Evolutionary conservation across 257 asterid species (phyloP), one percentile per base, ranked within the genome.

Genomic region (Solanum chaucha): DNA sequence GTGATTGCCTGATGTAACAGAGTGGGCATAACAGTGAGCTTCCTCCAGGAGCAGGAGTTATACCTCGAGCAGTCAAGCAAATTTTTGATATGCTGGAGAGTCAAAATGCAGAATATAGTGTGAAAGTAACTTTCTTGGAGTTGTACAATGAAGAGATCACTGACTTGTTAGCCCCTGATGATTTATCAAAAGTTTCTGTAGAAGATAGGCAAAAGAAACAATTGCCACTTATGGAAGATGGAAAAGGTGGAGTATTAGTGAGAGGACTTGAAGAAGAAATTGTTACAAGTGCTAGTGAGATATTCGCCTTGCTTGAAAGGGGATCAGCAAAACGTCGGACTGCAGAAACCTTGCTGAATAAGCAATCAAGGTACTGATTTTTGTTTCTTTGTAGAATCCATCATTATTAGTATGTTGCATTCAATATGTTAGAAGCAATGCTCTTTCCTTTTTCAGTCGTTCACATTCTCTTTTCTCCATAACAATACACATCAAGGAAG

Each of bases 401-500:
- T 35, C 78, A 48, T 19, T 73, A 35, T 83, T 28, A 40, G 14
- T 78, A 83, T 41, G 84, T 58, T 82, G 17, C 64, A 70, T 72
- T 88, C 68, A 81, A 28, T 30, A 17, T 70, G 82, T n/a, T 70
- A 67, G 87, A 85, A 26, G 38, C n/a, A 67, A 41, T 70, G 51
- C 10, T 83, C 72, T 70, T 87, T 86, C 88, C n/a, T 88, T 73
- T 90, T 64, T 87, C 94, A 96, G 99, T 89, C 98, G 98, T 71
- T 96, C 99, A n/a, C 99, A 96, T 90, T 96, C 98, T 55, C 96
- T 96, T 38, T 96, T 96, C 87, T 93, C 98, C 88, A 94, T 96
- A 71, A 96, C 99, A 5, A 96, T 96, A 83, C 98, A 96, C 89
- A 96, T 96, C 86, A 96, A 94, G 93, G 98, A 96, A 91, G 91